Conservation (phyloP, 495 filamentous ascomycete genomes). For the Trichoderma asperelloides region DNA sequence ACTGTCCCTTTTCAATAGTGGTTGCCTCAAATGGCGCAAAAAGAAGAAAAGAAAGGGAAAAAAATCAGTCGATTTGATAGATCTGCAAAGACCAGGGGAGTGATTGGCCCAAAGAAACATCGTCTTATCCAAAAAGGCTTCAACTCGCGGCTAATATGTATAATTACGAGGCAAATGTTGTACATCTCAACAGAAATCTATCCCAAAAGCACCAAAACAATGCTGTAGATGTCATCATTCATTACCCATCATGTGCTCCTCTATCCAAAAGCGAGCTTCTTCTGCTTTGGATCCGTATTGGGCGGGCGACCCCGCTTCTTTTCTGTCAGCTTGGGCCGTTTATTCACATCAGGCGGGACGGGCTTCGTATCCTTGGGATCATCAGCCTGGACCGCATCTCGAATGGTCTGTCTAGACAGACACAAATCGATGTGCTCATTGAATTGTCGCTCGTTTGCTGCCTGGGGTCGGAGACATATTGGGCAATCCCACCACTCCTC, state of each 20-base stretch:
- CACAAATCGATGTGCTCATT: slow-evolving; percentile 95
- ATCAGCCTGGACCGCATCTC: slow-evolving; percentile 56
- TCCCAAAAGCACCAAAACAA: background rate
- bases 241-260: background rate
- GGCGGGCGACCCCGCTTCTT: slow-evolving; percentile 25
- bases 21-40: background rate
- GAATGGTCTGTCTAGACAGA: slow-evolving; percentile 76
- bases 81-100: no score
- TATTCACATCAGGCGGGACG: slow-evolving; percentile 18
- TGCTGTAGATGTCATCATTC: background rate
- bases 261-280: slow-evolving; percentile 35
- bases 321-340: slow-evolving; percentile 22
- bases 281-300: slow-evolving; percentile 33
- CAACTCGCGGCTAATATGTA: background rate
- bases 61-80: background rate
- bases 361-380: slow-evolving; percentile 18
- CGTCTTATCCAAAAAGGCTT: no score
- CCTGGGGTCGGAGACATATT: slow-evolving; percentile 67
- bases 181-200: background rate
- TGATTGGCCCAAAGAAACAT: no score
- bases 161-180: background rate
- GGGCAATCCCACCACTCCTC: slow-evolving; percentile 74
- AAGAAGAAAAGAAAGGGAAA: background rate
- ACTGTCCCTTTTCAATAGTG: background rate
- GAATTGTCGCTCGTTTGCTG: slow-evolving; percentile 66